A percentile compares a stretch with the other conserved stretches of the same genome.
phyloP scores from a whole-genome alignment of 768 basidiomycete species.

The Auricularia sp. region DNA sequence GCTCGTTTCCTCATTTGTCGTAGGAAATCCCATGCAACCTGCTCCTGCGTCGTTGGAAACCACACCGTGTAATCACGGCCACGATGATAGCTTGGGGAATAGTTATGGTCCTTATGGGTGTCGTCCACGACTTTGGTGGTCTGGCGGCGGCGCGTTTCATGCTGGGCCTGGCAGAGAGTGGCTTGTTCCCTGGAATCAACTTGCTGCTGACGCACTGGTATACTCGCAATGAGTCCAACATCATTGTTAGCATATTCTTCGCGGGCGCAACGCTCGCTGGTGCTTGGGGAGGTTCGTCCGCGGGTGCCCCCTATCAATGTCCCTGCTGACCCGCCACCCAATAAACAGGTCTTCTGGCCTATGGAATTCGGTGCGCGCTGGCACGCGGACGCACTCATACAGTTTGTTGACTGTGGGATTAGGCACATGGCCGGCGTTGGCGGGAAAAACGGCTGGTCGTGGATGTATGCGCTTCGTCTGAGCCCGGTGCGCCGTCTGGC shows the following conservation, averaged over 20 bases:
- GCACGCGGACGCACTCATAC: too few relatives aligned
- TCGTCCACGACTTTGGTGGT: not conserved
- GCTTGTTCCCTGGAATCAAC: constrained; percentile 20
- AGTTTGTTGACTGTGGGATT: constrained; percentile 19
- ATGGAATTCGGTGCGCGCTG: constrained; percentile 11
- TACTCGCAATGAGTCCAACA: constrained; percentile 13
- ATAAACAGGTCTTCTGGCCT: constrained; percentile 18
- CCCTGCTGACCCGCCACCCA: not conserved
- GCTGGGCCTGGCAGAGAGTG: constrained; percentile 6
- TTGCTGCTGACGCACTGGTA: constrained; percentile 25
- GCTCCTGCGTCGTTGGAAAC: constrained; percentile 12
- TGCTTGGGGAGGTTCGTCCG: not conserved
- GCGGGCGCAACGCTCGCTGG: constrained; percentile 20
- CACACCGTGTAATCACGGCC: constrained; percentile 13
- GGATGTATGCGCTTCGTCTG: constrained; percentile 13
- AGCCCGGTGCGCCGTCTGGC: not conserved
- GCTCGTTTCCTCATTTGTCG: not conserved
- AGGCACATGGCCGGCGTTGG: constrained; percentile 17
- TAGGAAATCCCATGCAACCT: constrained; percentile 13
- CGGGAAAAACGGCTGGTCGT: constrained; percentile 15
- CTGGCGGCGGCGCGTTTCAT: not conserved
- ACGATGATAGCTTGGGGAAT: constrained; percentile 15
- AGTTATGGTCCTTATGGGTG: constrained; percentile 6
- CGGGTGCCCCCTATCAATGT: not conserved
- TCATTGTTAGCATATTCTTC: constrained; percentile 22